Percentiles rank a stretch among this genome's conserved stretches.
These are phyloP conservation scores for Neofusicoccum sp. DNA, from an alignment of 2,329 filamentous ascomycete genomes.

Conservation along the genomic window DNA sequence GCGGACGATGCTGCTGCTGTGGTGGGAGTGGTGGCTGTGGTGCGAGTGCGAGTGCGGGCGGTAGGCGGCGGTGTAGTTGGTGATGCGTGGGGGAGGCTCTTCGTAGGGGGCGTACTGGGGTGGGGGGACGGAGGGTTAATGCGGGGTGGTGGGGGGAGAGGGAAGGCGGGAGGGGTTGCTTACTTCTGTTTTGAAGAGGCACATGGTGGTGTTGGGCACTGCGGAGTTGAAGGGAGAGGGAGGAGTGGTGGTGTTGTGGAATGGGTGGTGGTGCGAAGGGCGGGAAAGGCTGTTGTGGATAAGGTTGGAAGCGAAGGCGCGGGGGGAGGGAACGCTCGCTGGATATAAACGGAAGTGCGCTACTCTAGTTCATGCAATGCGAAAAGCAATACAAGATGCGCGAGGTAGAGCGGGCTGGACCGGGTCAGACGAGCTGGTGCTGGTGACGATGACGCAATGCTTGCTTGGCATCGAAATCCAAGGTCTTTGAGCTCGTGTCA, in stretches of 20 bases:
- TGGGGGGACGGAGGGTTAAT: neutral
- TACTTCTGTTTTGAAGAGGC: neutral
- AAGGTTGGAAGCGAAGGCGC: neutral
- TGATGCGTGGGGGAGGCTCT: neutral
- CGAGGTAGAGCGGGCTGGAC: no score
- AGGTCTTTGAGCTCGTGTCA: neutral
- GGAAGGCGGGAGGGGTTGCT: neutral
- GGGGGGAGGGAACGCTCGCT: neutral
- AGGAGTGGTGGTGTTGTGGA: neutral
- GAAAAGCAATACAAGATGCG: no score
- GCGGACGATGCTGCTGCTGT: neutral
- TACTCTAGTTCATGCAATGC: no score
- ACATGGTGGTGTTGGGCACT: neutral
- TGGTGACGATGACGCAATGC: neutral
- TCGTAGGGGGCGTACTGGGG: constrained; percentile 9
- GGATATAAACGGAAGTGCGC: neutral
- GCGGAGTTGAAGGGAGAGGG: neutral
- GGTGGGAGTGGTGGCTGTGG: neutral
- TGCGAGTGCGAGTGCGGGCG: neutral
- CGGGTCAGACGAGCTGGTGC: no score
- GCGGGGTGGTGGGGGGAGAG: no score
- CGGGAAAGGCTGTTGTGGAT: neutral
- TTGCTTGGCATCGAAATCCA: neutral
- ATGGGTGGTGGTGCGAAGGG: neutral
- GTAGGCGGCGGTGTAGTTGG: neutral